Conservation (phyloP, 2,329 filamentous ascomycete genomes). For the Lojkania enalia region DNA sequence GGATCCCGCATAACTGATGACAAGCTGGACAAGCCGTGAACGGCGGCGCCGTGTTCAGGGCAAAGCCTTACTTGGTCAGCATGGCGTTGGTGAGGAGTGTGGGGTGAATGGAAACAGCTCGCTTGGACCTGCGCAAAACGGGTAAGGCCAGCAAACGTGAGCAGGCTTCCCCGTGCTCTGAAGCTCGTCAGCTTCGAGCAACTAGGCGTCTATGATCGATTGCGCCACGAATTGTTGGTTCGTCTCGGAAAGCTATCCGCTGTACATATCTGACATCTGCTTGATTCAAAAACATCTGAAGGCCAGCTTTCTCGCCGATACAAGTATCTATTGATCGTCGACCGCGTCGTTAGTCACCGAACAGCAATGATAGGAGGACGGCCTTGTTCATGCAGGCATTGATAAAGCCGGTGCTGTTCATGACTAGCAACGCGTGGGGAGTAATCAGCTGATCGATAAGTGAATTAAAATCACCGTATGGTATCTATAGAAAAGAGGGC, state of each 20-base stretch:
- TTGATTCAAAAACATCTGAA: too few relatives aligned
- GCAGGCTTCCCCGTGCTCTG: too few relatives aligned
- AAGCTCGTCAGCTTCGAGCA: too few relatives aligned
- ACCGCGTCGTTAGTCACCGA: slow-evolving; percentile 19
- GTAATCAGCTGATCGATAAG: slow-evolving; percentile 26
- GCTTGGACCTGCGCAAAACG: too few relatives aligned
- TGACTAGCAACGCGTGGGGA: slow-evolving; percentile 30
- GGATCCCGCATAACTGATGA: slow-evolving; percentile 6
- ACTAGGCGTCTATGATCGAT: too few relatives aligned
- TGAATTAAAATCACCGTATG: slow-evolving; percentile 23
- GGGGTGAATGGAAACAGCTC: slow-evolving; percentile 28
- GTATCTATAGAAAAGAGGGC: slow-evolving; percentile 29
- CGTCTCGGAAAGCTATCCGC: too few relatives aligned
- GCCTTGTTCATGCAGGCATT: slow-evolving; percentile 16
- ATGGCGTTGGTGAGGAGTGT: slow-evolving; percentile 30
- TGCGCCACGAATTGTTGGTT: too few relatives aligned
- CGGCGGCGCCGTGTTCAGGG: slow-evolving; percentile 13
- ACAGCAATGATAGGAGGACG: slow-evolving; percentile 27
- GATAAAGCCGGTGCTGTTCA: slow-evolving; percentile 26
- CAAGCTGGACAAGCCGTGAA: slow-evolving; percentile 6
- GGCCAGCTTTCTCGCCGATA: too few relatives aligned
- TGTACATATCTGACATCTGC: too few relatives aligned
- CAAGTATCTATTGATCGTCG: slow-evolving; percentile 17
- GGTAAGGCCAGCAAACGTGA: too few relatives aligned
- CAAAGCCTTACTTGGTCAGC: slow-evolving; percentile 9